A percentile compares a stretch with the other conserved stretches of the same genome.
Evolutionary conservation across 257 asterid species (phyloP).

Genomic region (Prunella vulgaris): DNA sequence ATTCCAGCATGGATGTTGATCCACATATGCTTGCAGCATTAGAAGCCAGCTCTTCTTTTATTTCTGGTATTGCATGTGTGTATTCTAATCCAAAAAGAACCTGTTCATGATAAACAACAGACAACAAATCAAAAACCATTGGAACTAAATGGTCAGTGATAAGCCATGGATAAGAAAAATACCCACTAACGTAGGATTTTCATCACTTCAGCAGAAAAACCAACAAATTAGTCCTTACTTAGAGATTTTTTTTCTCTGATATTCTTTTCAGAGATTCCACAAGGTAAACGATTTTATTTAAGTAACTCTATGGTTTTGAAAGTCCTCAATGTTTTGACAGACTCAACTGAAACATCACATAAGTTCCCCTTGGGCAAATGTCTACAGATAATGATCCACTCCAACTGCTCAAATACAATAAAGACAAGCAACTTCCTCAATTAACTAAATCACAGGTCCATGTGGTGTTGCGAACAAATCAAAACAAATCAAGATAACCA

Average conservation of each 20-base stretch:
- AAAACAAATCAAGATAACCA: neutral
- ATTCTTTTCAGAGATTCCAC: neutral
- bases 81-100: slow-evolving; percentile 90
- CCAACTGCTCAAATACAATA: neutral
- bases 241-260: no score
- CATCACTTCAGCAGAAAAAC: neutral
- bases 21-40: slow-evolving; percentile 23
- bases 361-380: neutral
- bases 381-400: neutral
- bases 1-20: slow-evolving; percentile 32
- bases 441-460: neutral
- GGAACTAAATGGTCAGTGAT: slow-evolving; percentile 36
- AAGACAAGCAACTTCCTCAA: neutral
- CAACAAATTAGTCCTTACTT: neutral
- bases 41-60: slow-evolving; percentile 35
- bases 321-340: neutral
- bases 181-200: neutral
- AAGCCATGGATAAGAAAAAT: neutral
- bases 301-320: neutral
- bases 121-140: slow-evolving; percentile 16
- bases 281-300: neutral
- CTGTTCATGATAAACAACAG: slow-evolving; percentile 37
- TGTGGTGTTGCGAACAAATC: neutral
- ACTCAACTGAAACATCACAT: neutral
- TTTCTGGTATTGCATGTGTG: slow-evolving; percentile 66